Conservation (phyloP, 805 yeast species). For the Kazachstania bromeliacearum region DNA sequence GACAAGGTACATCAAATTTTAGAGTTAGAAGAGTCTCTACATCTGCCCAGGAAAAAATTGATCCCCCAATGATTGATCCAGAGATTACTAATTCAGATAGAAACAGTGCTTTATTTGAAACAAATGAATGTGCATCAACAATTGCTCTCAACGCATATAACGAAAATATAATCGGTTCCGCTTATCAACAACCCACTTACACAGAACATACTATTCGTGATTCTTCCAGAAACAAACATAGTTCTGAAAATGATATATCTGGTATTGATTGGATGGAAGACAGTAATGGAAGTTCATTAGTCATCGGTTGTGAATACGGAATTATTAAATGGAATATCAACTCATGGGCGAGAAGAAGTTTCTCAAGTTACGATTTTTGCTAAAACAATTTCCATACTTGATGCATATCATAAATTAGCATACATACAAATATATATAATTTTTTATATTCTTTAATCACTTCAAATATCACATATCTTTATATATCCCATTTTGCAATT, state of each 20-base stretch:
- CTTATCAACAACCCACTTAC: background rate
- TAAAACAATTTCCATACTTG: conserved; percentile 12
- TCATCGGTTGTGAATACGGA: conserved; percentile 61
- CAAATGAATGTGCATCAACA: background rate
- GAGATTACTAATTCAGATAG: background rate
- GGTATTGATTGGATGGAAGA: conserved; percentile 54
- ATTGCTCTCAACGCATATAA: conserved; percentile 1
- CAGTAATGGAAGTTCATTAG: conserved; percentile 40
- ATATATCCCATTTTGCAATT: conserved; percentile 42
- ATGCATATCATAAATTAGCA: background rate
- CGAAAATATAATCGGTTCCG: conserved; percentile 1
- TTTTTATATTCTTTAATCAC: background rate
- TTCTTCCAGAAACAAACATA: conserved; percentile 11
- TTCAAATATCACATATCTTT: conserved; percentile 3
- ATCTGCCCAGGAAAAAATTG: conserved; percentile 10
- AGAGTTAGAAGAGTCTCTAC: conserved; percentile 25
- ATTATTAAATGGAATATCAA: conserved; percentile 62
- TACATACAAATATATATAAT: conserved; percentile 1
- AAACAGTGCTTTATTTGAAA: background rate
- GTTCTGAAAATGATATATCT: conserved; percentile 41
- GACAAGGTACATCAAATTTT: conserved; percentile 6
- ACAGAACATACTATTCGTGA: conserved; percentile 2
- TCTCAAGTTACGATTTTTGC: conserved; percentile 44
- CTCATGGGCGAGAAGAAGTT: conserved; percentile 51
- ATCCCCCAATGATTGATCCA: conserved; percentile 6